These are phyloP conservation scores for Amauroascus niger DNA, from an alignment of 2,329 filamentous ascomycete genomes.

Conservation along the genomic window DNA sequence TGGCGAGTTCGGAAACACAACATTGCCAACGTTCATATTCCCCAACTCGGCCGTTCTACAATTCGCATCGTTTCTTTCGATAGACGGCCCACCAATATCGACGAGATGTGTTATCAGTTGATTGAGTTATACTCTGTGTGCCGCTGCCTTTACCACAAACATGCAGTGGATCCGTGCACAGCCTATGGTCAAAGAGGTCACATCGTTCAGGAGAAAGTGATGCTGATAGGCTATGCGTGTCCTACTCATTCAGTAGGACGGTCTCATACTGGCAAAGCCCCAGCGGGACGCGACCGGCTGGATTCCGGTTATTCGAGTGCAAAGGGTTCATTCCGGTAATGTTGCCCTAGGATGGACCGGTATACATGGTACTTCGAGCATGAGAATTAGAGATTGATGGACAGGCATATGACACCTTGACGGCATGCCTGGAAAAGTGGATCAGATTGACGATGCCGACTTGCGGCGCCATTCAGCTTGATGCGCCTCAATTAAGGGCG, in stretches of 20 bases:
- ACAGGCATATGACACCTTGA: background rate
- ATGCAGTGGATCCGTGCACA: conserved; percentile 73
- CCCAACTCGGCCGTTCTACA: background rate
- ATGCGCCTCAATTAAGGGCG: no score
- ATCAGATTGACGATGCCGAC: background rate
- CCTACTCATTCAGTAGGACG: conserved; percentile 38
- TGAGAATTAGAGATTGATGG: background rate
- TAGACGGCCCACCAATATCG: background rate
- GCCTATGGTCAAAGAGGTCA: conserved; percentile 67
- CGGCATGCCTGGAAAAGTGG: background rate
- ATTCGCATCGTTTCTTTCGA: background rate
- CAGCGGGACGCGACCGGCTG: conserved; percentile 16
- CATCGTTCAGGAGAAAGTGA: conserved; percentile 59
- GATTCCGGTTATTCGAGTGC: conserved; percentile 31
- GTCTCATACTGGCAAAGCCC: conserved; percentile 9
- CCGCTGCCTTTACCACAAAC: conserved; percentile 78
- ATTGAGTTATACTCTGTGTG: conserved; percentile 80
- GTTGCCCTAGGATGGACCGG: background rate
- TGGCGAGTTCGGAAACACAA: background rate
- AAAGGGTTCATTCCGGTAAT: conserved; percentile 17
- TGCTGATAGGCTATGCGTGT: conserved; percentile 77
- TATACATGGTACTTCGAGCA: background rate
- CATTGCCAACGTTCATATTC: background rate
- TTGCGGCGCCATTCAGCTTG: background rate
- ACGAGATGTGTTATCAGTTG: conserved; percentile 74